Evolutionary conservation across 1,139 yeast genomes (phyloP).

Genomic region (Protomyces inundatus): DNA sequence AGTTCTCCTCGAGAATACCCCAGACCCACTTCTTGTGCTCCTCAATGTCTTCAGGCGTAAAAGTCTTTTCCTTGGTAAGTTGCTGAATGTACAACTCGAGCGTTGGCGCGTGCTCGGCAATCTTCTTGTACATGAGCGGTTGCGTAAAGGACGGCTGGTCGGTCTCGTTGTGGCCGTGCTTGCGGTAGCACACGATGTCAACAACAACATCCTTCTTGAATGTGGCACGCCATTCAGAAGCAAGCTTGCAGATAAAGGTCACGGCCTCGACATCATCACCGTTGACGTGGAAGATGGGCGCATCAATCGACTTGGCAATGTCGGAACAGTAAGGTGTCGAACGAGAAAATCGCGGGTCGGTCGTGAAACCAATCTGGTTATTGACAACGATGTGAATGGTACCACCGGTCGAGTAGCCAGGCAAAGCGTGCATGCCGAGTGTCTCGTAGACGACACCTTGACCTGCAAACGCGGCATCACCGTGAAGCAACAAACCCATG

Average conservation of each 20-base stretch:
- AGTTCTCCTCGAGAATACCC: slow-evolving; percentile 86
- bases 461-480: slow-evolving; percentile 98
- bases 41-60: slow-evolving; percentile 80
- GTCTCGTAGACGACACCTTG: slow-evolving; percentile 99
- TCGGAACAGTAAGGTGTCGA: slow-evolving; percentile 98
- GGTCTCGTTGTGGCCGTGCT: slow-evolving; percentile 98
- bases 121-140: slow-evolving; percentile 90
- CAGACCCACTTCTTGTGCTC: slow-evolving; percentile 99
- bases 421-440: slow-evolving; percentile 86
- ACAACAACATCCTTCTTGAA: slow-evolving; percentile 94
- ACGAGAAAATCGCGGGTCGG: slow-evolving; percentile 96
- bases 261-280: slow-evolving; percentile 97
- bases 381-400: slow-evolving; percentile 91
- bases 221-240: slow-evolving; percentile 97
- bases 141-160: slow-evolving; percentile 99
- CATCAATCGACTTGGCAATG: slow-evolving; percentile 91
- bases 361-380: slow-evolving; percentile 98
- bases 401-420: slow-evolving; percentile 98
- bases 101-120: slow-evolving; percentile 82
- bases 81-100: slow-evolving; percentile 77
- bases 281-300: slow-evolving; percentile 98
- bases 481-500: slow-evolving; percentile 86
- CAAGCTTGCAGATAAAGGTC: slow-evolving; percentile 85
- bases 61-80: slow-evolving; percentile 78
- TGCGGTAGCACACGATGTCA: slow-evolving; percentile 97